Percentiles rank a stretch among this genome's conserved stretches.
Conservation (phyloP, 176 grass and related monocot species). For the Musa acuminata region DNA sequence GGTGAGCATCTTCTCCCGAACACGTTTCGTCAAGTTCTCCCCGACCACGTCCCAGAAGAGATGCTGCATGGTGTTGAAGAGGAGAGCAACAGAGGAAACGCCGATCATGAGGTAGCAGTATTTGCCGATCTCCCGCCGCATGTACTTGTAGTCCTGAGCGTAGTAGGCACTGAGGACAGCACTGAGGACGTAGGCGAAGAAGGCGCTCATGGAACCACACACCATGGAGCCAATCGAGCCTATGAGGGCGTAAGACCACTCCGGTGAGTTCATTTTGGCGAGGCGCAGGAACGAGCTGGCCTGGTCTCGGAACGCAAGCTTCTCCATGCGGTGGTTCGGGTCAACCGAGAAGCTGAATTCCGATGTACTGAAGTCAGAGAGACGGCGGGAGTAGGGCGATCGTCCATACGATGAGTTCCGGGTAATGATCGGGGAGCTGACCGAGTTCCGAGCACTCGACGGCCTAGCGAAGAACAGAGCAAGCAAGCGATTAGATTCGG, state of each 20-base stretch:
- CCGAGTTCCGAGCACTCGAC: constrained; percentile 80
- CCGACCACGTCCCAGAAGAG: constrained; percentile 24
- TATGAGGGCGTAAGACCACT: constrained; percentile 26
- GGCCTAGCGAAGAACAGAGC: constrained; percentile 25
- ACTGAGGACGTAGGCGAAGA: constrained; percentile 28
- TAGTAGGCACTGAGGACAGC: constrained; percentile 27
- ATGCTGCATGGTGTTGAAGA: constrained; percentile 30
- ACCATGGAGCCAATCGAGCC: constrained; percentile 26
- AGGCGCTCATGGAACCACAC: constrained; percentile 24
- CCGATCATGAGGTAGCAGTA: constrained; percentile 27
- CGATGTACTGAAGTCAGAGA: constrained; percentile 79
- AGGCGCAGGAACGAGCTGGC: constrained; percentile 88
- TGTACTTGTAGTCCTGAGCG: constrained; percentile 24
- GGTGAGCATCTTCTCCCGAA: constrained; percentile 23
- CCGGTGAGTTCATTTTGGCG: constrained; percentile 32
- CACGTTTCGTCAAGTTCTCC: constrained; percentile 30
- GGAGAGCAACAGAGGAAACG: constrained; percentile 20
- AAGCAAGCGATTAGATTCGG: not conserved
- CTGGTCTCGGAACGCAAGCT: constrained; percentile 63
- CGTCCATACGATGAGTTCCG: constrained; percentile 92
- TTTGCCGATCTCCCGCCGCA: constrained; percentile 22
- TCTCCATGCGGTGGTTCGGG: constrained; percentile 40
- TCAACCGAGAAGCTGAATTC: constrained; percentile 65
- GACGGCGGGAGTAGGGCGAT: constrained; percentile 73
- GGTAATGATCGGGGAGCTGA: constrained; percentile 94